Conservation (phyloP, 345 rosid genomes). For the Gossypium anomalum region DNA sequence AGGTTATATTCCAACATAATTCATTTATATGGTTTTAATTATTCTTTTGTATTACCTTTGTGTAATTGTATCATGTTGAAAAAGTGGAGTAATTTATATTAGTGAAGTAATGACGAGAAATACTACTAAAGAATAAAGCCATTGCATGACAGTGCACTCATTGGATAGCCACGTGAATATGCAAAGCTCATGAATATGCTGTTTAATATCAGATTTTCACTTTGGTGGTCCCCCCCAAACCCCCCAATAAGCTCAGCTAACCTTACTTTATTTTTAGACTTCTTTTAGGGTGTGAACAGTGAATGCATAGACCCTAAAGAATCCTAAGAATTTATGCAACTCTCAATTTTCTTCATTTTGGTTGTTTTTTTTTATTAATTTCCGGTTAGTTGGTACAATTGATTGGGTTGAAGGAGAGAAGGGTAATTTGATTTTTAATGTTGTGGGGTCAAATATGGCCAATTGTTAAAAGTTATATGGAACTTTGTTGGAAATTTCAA, state of each 20-base stretch:
- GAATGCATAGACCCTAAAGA: neutral
- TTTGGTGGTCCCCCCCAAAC: neutral
- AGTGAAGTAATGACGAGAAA: neutral
- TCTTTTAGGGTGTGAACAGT: neutral
- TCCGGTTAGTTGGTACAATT: neutral
- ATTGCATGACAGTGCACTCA: conserved; percentile 15
- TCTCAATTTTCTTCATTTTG: neutral
- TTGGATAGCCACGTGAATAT: conserved; percentile 25
- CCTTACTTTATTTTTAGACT: neutral
- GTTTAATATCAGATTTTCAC: conserved; percentile 7
- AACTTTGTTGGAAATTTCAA: neutral
- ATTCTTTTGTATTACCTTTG: too few relatives aligned
- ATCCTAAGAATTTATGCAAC: neutral
- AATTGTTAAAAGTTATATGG: neutral
- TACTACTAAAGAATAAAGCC: neutral
- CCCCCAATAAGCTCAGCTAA: neutral
- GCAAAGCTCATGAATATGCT: conserved; percentile 7
- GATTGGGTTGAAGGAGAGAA: conserved; percentile 12
- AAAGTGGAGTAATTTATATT: too few relatives aligned
- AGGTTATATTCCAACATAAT: neutral
- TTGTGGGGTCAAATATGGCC: conserved; percentile 3
- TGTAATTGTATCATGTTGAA: too few relatives aligned
- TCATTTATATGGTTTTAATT: neutral
- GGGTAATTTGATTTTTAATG: neutral
- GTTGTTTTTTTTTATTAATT: neutral